Evolutionary conservation across 352 stramenopile species (phyloP).

Genomic region (Phytophthora palmivora): DNA sequence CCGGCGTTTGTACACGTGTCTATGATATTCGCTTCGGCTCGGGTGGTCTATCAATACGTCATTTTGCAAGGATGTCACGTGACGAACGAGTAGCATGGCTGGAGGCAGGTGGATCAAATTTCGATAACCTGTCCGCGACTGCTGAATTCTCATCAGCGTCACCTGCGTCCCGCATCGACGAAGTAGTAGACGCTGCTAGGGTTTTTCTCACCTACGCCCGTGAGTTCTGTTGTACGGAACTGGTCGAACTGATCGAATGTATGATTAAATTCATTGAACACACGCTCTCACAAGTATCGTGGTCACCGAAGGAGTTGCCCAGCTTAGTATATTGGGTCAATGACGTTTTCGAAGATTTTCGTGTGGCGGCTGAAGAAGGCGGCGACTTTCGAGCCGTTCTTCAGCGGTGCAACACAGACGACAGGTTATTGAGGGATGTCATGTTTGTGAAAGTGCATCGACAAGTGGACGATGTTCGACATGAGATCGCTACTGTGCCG

Average conservation of each 20-base stretch:
- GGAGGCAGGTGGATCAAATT: conserved; percentile 2
- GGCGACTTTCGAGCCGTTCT: neutral
- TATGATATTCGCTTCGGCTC: conserved; percentile 6
- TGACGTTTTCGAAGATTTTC: conserved; percentile 14
- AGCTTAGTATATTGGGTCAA: conserved; percentile 15
- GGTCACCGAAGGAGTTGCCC: conserved; percentile 4
- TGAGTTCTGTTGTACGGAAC: conserved; percentile 7
- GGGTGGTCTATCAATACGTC: conserved; percentile 2
- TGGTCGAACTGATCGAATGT: neutral
- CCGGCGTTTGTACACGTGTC: conserved; percentile 1
- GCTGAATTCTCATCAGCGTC: conserved; percentile 9
- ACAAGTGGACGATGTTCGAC: conserved; percentile 1
- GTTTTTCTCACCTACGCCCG: conserved; percentile 8
- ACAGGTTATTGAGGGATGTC: conserved; percentile 1
- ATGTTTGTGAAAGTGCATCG: conserved; percentile 13
- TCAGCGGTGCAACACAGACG: conserved; percentile 2
- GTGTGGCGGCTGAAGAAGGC: neutral
- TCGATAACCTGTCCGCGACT: conserved; percentile 13
- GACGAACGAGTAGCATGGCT: conserved; percentile 1
- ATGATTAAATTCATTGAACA: conserved; percentile 13
- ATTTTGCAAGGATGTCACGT: neutral
- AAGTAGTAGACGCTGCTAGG: conserved; percentile 1
- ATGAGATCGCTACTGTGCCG: neutral
- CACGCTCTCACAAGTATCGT: conserved; percentile 3
- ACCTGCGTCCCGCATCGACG: conserved; percentile 1